Base-by-base conservation (phyloP, 768 basidiomycete genomes). In the Lyophyllum decastes region DNA sequence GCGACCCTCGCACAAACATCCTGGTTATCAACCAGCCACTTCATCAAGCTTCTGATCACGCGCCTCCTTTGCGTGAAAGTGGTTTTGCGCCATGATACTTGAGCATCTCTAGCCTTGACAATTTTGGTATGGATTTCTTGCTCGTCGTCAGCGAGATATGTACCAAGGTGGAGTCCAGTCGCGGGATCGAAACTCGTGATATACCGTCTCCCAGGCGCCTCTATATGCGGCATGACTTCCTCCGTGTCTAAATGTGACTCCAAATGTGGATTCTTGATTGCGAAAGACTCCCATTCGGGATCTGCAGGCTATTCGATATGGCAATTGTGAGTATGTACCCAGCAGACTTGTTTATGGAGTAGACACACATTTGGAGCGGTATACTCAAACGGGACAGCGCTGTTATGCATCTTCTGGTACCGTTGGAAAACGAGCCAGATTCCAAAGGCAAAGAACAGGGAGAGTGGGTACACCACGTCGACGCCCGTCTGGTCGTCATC, bases 161-260 rank as follows among this genome's bases (percentile, higher is more conserved):
- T 95, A 40, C 76, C 83, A 49, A 97, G 79, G 65, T 95, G 94
- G 40, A 90, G 79, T 21, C 87, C 88, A 14, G 92, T 95, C 3
- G 94, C 87, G 14, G 96, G 96, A 71, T 98, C 96, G 64, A 85
- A 98, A 68, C 89, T 88, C 2, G 96, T 98, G 58, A 98, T 89
- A 67, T 90, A 94, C 41, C 85, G 79, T 46, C 83, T 76, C 40
- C 78, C 78, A 1, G 75, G 69, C 27, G 81, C 68, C 12, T 72
- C 68, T 44, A 79, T 66, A 1, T 78, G 67, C 2, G 88, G 85
- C 35, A 82, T 73, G 30, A 94, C 76, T 10, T 80, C 79, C 1
- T 76, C 70, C 60, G 84, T 77, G 7, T 75, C 73, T 40, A 81
- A 69, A 70, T 95, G 94, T 3, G 90, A 87, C 59, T 80, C 78